These are phyloP conservation scores for Geotrichum cucujoidarum DNA, from an alignment of 1,139 yeast species.

Conservation along the genomic window DNA sequence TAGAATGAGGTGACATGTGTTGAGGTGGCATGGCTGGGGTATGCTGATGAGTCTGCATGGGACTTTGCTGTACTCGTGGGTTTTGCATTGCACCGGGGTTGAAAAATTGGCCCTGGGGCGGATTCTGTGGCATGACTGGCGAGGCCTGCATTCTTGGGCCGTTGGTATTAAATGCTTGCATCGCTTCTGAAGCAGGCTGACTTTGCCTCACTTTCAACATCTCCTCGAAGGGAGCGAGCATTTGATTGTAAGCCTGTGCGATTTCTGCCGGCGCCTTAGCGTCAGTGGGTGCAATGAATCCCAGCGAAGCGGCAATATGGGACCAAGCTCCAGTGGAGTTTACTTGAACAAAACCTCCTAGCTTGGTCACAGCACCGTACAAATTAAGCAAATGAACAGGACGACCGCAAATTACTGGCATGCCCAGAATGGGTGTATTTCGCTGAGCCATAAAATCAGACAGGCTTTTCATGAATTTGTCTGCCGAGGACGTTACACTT, in stretches of 20 bases:
- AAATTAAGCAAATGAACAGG: constrained; percentile 64
- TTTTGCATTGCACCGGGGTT: too few species aligned
- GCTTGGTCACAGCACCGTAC: constrained; percentile 62
- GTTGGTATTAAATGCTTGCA: constrained; percentile 21
- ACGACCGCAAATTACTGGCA: constrained; percentile 60
- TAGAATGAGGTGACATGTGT: constrained; percentile 1
- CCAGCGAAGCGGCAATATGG: constrained; percentile 38
- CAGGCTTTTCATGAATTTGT: constrained; percentile 55
- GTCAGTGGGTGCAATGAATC: constrained; percentile 40
- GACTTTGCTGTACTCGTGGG: too few species aligned
- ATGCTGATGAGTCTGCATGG: too few species aligned
- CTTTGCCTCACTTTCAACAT: constrained; percentile 41
- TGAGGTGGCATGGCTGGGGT: too few species aligned
- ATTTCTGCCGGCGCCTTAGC: constrained; percentile 51
- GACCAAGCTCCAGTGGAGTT: constrained; percentile 49
- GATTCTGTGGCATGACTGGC: neutral
- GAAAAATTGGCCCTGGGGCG: neutral
- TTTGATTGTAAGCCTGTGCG: constrained; percentile 54
- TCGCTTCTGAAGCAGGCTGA: constrained; percentile 24
- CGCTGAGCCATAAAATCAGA: constrained; percentile 70
- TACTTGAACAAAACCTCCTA: constrained; percentile 68
- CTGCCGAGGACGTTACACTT: too few species aligned
- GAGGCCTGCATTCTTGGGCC: constrained; percentile 3
- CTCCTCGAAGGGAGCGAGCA: constrained; percentile 69
- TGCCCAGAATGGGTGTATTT: constrained; percentile 64